Percentiles rank a stretch among this genome's conserved stretches.
Evolutionary conservation across 2,329 filamentous ascomycete genomes (phyloP).

Genomic region (Beauveria varroae): DNA sequence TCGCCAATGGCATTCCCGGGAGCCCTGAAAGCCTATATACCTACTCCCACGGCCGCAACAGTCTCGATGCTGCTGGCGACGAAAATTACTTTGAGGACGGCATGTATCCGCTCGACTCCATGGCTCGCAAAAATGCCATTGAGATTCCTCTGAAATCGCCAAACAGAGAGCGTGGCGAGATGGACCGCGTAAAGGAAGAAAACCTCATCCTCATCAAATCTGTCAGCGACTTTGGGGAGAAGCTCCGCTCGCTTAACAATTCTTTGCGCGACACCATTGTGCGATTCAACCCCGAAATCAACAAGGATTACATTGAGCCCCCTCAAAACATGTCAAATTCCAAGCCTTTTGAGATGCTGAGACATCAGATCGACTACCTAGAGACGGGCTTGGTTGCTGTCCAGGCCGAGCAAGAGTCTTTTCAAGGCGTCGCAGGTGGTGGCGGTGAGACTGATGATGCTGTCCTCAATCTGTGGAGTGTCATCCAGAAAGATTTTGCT

Average conservation of each 20-base stretch:
- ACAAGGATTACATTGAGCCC: conserved; percentile 37
- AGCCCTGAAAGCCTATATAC: conserved; percentile 72
- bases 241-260: conserved; percentile 60
- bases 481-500: conserved; percentile 43
- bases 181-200: conserved; percentile 9
- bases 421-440: conserved; percentile 19
- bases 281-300: conserved; percentile 50
- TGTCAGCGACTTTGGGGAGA: conserved; percentile 55
- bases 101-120: conserved; percentile 58
- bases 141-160: conserved; percentile 54
- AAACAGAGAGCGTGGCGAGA: conserved; percentile 32
- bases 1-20: conserved; percentile 55
- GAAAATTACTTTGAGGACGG: conserved; percentile 70
- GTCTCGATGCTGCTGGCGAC: conserved; percentile 45
- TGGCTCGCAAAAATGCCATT: conserved; percentile 35
- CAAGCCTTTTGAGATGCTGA: conserved; percentile 40
- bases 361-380: conserved; percentile 61
- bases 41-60: conserved; percentile 54
- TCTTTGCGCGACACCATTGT: conserved; percentile 61
- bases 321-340: conserved; percentile 25
- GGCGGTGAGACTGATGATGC: conserved; percentile 49
- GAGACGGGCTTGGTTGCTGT: conserved; percentile 57
- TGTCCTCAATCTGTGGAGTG: conserved; percentile 49
- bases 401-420: conserved; percentile 46
- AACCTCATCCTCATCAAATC: conserved; percentile 29